Conservation (phyloP, 1,284 basidiomycete genomes). For the Fomitopsis pinicola region DNA sequence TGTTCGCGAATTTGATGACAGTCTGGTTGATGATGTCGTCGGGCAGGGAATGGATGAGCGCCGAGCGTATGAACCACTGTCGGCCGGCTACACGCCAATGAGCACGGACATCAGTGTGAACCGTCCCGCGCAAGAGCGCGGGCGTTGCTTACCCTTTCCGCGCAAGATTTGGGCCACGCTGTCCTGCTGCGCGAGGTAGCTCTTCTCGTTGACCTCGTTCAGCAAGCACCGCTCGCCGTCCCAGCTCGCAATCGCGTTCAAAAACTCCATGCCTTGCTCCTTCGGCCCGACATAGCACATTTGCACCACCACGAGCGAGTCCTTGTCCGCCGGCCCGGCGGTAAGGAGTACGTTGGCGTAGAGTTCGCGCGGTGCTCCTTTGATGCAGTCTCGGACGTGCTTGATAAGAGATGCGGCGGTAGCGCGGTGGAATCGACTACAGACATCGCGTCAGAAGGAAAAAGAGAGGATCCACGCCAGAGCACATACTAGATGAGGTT, state of each 20-base stretch:
- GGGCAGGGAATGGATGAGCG: slow-evolving; percentile 73
- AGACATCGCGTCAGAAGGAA: neutral
- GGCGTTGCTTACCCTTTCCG: slow-evolving; percentile 54
- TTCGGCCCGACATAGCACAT: slow-evolving; percentile 81
- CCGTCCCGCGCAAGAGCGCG: too few relatives aligned
- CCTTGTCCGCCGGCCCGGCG: slow-evolving; percentile 76
- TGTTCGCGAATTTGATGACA: slow-evolving; percentile 73
- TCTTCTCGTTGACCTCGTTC: slow-evolving; percentile 88
- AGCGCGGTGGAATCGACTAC: slow-evolving; percentile 76
- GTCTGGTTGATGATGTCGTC: slow-evolving; percentile 86
- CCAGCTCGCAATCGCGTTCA: slow-evolving; percentile 84
- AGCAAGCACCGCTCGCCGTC: slow-evolving; percentile 76
- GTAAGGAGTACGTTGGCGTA: slow-evolving; percentile 89
- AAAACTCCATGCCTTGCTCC: slow-evolving; percentile 72
- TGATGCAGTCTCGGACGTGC: slow-evolving; percentile 91
- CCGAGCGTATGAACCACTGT: slow-evolving; percentile 87
- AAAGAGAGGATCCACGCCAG: slow-evolving; percentile 2
- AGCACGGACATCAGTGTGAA: too few relatives aligned
- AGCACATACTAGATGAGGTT: slow-evolving; percentile 76
- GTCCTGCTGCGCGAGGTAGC: slow-evolving; percentile 84
- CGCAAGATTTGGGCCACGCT: slow-evolving; percentile 86
- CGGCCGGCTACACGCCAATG: slow-evolving; percentile 48
- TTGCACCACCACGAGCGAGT: slow-evolving; percentile 85
- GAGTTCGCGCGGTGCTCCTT: slow-evolving; percentile 78
- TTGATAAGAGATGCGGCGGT: slow-evolving; percentile 85